Evolutionary conservation across 2,329 filamentous ascomycete species (phyloP).

Genomic region (Didymella segeticola): DNA sequence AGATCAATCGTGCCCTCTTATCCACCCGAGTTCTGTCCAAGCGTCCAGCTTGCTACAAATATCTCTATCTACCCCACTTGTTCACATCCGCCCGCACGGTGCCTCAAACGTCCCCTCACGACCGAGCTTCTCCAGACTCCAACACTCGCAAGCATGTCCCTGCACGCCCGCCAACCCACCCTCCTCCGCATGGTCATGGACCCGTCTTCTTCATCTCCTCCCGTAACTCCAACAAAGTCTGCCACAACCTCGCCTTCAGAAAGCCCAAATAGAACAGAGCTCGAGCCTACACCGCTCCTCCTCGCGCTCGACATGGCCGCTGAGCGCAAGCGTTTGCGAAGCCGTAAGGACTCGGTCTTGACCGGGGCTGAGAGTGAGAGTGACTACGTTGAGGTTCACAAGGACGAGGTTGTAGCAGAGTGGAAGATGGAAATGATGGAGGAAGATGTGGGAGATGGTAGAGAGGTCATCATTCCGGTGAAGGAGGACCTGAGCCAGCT

Average conservation of each 20-base stretch:
- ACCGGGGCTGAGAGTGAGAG: conserved; percentile 3
- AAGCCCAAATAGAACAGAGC: conserved; percentile 4
- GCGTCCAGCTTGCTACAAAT: too few relatives aligned
- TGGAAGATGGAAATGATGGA: background rate
- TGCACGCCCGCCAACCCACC: conserved; percentile 11
- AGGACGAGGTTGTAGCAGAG: background rate
- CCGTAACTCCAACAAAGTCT: background rate
- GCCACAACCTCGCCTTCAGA: background rate
- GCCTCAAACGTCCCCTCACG: background rate
- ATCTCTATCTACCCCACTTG: background rate
- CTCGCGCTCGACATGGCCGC: conserved; percentile 15
- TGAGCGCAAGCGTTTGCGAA: conserved; percentile 6
- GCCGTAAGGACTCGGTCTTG: conserved; percentile 1
- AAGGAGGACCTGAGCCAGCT: conserved; percentile 14
- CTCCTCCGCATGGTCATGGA: conserved; percentile 16
- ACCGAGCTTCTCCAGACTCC: background rate
- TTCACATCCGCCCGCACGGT: background rate
- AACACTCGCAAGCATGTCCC: conserved; percentile 3
- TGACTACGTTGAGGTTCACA: background rate
- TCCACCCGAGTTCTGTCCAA: background rate
- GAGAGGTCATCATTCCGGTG: conserved; percentile 8
- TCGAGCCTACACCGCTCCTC: conserved; percentile 11
- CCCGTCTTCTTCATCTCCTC: background rate
- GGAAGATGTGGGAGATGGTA: background rate
- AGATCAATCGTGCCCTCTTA: background rate